Evolutionary conservation across 768 basidiomycete genomes (phyloP).

Genomic region (Sarcomyxa edulis): DNA sequence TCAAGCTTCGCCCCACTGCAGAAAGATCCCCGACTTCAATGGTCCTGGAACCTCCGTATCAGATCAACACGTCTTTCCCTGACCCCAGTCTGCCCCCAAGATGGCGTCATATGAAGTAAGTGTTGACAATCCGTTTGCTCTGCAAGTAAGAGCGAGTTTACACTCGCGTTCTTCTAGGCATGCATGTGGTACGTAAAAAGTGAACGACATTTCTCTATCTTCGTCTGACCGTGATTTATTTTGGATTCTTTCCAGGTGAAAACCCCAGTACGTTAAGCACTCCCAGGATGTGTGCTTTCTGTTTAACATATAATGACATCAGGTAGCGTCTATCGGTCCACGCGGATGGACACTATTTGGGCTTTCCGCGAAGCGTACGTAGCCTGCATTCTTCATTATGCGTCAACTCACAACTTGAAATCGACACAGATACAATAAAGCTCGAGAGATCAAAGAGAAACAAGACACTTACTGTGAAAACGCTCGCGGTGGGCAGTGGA

Average conservation of each 20-base stretch:
- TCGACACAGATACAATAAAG: slow-evolving; percentile 48
- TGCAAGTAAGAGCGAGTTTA: not conserved
- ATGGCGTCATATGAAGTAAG: slow-evolving; percentile 75
- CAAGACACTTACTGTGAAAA: slow-evolving; percentile 63
- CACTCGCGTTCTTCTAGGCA: slow-evolving; percentile 24
- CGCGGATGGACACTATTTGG: slow-evolving; percentile 65
- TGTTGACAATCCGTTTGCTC: slow-evolving; percentile 2
- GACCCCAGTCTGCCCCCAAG: slow-evolving; percentile 32
- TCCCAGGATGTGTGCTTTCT: slow-evolving; percentile 22
- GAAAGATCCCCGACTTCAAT: slow-evolving; percentile 71
- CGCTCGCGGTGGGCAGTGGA: slow-evolving; percentile 43
- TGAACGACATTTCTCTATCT: too few relatives aligned
- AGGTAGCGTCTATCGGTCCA: slow-evolving; percentile 40
- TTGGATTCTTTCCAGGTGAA: slow-evolving; percentile 32
- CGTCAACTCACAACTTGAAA: slow-evolving; percentile 19
- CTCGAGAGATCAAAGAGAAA: slow-evolving; percentile 51
- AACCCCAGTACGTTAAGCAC: slow-evolving; percentile 44
- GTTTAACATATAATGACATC: slow-evolving; percentile 8
- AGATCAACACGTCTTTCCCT: slow-evolving; percentile 35
- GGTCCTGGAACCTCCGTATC: slow-evolving; percentile 70
- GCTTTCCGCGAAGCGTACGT: slow-evolving; percentile 53
- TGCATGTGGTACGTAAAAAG: slow-evolving; percentile 41
- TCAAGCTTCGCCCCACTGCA: slow-evolving; percentile 70
- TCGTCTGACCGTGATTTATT: not conserved
- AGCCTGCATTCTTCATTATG: slow-evolving; percentile 9